These are phyloP conservation scores for Piper longum DNA, from an alignment of 164 flowering plant species.

Conservation along the genomic window DNA sequence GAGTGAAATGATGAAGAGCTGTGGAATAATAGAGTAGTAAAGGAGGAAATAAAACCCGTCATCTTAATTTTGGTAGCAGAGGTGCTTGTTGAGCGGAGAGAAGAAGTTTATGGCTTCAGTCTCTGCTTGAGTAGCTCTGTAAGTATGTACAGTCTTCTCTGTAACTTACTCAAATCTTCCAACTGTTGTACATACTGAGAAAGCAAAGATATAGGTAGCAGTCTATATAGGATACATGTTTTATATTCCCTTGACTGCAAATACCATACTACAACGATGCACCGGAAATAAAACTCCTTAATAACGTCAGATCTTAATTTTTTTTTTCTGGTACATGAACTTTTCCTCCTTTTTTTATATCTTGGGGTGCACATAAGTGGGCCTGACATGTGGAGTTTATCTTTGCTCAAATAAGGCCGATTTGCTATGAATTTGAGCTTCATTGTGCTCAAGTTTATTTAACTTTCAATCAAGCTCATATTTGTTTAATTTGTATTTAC, in stretches of 20 bases:
- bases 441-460: no score
- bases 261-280: neutral
- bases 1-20: constrained; percentile 31
- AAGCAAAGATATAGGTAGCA: neutral
- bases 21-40: constrained; percentile 25
- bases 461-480: no score
- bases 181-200: neutral
- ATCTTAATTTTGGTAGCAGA: constrained; percentile 8
- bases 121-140: constrained; percentile 20
- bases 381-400: no score
- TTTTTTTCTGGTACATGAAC: neutral
- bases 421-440: no score
- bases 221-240: neutral
- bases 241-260: neutral
- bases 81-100: constrained; percentile 19
- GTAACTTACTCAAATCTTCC: neutral
- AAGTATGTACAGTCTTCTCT: neutral
- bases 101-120: constrained; percentile 47
- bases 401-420: no score
- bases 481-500: no score
- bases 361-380: neutral
- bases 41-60: constrained; percentile 10
- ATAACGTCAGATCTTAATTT: neutral
- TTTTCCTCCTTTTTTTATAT: neutral
- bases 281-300: neutral